Percentiles rank a stretch among this genome's conserved stretches.
Conservation (phyloP, 768 basidiomycete genomes). For the Russula vinacea region DNA sequence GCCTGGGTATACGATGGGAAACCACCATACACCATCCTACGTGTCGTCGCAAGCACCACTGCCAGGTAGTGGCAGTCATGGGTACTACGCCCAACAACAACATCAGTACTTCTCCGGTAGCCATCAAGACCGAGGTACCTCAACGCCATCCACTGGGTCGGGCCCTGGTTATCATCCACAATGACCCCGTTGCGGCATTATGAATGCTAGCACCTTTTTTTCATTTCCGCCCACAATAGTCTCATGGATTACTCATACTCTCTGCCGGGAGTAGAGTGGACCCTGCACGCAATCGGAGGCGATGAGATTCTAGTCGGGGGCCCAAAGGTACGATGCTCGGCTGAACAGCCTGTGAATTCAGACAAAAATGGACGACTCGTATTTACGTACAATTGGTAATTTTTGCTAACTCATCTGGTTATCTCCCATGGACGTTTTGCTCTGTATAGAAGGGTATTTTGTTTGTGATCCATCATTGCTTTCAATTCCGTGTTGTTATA, state of each 20-base stretch:
- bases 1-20: conserved; percentile 21
- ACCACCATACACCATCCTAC: conserved; percentile 19
- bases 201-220: conserved; percentile 23
- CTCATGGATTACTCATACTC: conserved; percentile 24
- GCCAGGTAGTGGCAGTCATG: conserved; percentile 19
- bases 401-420: conserved; percentile 15
- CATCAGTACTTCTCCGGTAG: conserved; percentile 22
- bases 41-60: conserved; percentile 22
- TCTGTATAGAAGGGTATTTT: conserved; percentile 25
- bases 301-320: conserved; percentile 25
- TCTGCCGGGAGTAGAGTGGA: conserved; percentile 26
- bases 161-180: conserved; percentile 39
- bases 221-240: conserved; percentile 21
- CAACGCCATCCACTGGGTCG: conserved; percentile 36
- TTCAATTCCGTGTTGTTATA: conserved; percentile 24
- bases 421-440: conserved; percentile 25
- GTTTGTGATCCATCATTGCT: conserved; percentile 18
- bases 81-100: conserved; percentile 26
- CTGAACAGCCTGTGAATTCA: conserved; percentile 16
- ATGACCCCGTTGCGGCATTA: conserved; percentile 27
- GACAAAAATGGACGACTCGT: conserved; percentile 22
- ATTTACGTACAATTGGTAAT: conserved; percentile 25
- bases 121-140: conserved; percentile 29
- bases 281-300: conserved; percentile 23
- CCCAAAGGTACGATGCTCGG: conserved; percentile 24